phyloP scores from a whole-genome alignment of 495 filamentous ascomycete genomes.

The Annulohypoxylon moriforme region DNA sequence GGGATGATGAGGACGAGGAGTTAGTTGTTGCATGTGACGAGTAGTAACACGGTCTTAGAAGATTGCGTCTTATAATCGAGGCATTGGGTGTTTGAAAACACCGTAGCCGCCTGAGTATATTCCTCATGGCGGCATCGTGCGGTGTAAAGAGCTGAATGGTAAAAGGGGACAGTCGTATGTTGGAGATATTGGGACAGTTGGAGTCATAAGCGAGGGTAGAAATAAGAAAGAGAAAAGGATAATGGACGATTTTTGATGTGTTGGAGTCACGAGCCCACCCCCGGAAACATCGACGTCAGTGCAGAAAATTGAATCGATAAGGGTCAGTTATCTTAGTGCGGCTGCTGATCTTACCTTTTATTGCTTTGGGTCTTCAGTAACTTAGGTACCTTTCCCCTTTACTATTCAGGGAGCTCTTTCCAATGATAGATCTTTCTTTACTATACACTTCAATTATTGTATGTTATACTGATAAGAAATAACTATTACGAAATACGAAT shows the following conservation, averaged over 20 bases:
- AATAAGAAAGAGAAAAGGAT: constrained; percentile 8
- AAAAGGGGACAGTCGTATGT: constrained; percentile 1
- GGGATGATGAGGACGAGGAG: constrained; percentile 42
- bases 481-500: neutral
- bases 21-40: constrained; percentile 32
- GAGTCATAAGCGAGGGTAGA: constrained; percentile 24
- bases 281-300: constrained; percentile 39
- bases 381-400: neutral
- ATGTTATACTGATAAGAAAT: neutral
- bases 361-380: neutral
- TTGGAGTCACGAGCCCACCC: constrained; percentile 38
- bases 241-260: constrained; percentile 10
- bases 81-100: constrained; percentile 48
- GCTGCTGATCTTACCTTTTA: constrained; percentile 20
- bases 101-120: constrained; percentile 52
- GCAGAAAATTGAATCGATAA: constrained; percentile 27
- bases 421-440: neutral
- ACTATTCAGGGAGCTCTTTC: neutral
- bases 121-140: constrained; percentile 61
- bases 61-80: constrained; percentile 36
- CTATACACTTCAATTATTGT: neutral
- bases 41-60: constrained; percentile 31
- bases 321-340: constrained; percentile 2
- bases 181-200: constrained; percentile 31
- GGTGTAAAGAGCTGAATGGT: constrained; percentile 29